Evolutionary conservation across 148 eudicot species (phyloP).

Genomic region (Rhododendron ferrugineum): DNA sequence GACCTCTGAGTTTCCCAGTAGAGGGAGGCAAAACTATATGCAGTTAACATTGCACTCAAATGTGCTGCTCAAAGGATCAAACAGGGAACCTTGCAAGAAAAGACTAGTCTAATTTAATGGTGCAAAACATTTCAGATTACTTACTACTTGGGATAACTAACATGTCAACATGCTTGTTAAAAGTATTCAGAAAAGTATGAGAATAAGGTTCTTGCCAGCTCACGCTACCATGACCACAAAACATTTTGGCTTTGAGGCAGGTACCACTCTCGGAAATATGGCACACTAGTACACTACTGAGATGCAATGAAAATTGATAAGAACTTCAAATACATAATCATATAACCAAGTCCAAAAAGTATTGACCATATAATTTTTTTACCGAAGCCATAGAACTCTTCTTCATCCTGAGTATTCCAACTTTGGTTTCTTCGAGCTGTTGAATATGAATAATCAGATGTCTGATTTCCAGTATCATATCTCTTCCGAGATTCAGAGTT

Average conservation of each 20-base stretch:
- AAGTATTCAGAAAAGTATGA: background rate
- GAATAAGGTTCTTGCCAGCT: background rate
- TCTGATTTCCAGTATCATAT: slow-evolving; percentile 42
- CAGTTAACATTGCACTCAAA: background rate
- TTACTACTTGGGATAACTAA: background rate
- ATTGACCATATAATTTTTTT: slow-evolving; percentile 13
- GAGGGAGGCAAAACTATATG: background rate
- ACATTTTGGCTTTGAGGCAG: background rate
- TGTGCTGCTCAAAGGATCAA: background rate
- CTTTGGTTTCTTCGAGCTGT: slow-evolving; percentile 49
- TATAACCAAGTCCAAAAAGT: background rate
- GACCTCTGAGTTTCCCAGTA: background rate
- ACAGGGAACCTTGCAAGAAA: background rate
- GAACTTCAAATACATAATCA: background rate
- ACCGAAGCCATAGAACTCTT: slow-evolving; percentile 97
- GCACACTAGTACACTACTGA: background rate
- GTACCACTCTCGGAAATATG: background rate
- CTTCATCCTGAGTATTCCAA: slow-evolving; percentile 48
- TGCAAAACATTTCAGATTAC: background rate
- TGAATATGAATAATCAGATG: slow-evolving; percentile 54
- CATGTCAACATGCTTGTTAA: background rate
- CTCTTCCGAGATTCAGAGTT: slow-evolving; percentile 61
- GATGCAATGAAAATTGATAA: background rate
- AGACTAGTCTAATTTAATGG: background rate
- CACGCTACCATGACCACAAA: background rate